Evolutionary conservation across 345 rosid genomes (phyloP).

Genomic region (Lenwebbia sp.): DNA sequence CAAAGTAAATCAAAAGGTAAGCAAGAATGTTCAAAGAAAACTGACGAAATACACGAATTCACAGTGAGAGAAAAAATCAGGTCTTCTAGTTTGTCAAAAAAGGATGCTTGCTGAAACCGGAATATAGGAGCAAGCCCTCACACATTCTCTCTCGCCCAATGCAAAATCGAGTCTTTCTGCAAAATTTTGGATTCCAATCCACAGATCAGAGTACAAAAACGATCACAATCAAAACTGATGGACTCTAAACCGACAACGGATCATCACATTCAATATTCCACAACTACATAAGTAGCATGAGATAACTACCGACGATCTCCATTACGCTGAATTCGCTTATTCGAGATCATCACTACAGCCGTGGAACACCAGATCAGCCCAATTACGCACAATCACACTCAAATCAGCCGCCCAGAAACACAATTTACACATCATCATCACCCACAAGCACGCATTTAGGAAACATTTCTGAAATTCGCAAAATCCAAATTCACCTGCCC

Average conservation of each 20-base stretch:
- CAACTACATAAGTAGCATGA: not conserved
- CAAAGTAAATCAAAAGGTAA: not conserved
- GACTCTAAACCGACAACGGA: not conserved
- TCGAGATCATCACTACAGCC: not conserved
- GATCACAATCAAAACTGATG: not conserved
- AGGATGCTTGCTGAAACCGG: not conserved
- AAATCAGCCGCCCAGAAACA: not conserved
- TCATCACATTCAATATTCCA: not conserved
- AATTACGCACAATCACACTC: not conserved
- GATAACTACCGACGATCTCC: not conserved
- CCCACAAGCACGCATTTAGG: not conserved
- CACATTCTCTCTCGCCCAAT: not conserved
- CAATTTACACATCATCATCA: not conserved
- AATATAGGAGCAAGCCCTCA: not conserved
- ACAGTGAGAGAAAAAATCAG: not conserved
- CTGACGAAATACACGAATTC: not conserved
- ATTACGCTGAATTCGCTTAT: not conserved
- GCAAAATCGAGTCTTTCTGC: not conserved
- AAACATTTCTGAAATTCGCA: not conserved
- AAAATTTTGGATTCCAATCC: not conserved
- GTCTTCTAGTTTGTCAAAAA: not conserved
- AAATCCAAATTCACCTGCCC: slow-evolving; percentile 53
- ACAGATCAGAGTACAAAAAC: not conserved
- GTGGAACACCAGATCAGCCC: slow-evolving; percentile 8
- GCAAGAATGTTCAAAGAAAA: not conserved